These are phyloP conservation scores for Casuarina cunninghamiana DNA, from an alignment of 306 rosid genomes.

Conservation along the genomic window DNA sequence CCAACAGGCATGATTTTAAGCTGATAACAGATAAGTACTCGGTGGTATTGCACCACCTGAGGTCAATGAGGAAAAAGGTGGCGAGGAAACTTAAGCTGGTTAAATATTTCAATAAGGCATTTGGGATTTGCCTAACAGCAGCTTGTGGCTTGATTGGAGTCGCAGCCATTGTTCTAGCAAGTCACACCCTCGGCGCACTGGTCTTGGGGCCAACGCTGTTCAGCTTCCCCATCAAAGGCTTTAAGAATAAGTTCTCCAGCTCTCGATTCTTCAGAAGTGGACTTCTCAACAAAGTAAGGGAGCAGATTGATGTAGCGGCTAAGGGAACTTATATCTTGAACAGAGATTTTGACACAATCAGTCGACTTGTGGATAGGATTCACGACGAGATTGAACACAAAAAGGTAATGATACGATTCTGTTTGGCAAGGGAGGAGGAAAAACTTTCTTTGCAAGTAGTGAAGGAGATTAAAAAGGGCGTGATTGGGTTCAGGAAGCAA, in stretches of 20 bases:
- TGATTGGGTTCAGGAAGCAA: constrained; percentile 44
- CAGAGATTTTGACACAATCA: constrained; percentile 55
- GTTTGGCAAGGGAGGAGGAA: constrained; percentile 46
- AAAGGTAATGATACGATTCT: constrained; percentile 41
- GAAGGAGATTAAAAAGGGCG: constrained; percentile 52
- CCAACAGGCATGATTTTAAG: constrained; percentile 36
- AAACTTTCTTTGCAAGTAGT: constrained; percentile 38
- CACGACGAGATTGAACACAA: constrained; percentile 49
- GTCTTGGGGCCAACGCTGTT: constrained; percentile 40
- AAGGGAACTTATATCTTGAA: constrained; percentile 60
- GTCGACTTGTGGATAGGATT: constrained; percentile 47
- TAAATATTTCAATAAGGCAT: constrained; percentile 33
- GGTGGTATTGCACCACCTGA: constrained; percentile 29
- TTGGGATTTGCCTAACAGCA: constrained; percentile 30
- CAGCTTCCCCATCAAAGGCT: constrained; percentile 27
- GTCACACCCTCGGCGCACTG: constrained; percentile 35
- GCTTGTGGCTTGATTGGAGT: constrained; percentile 41
- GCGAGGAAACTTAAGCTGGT: constrained; percentile 38
- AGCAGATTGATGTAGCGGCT: constrained; percentile 54
- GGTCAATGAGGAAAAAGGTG: constrained; percentile 46
- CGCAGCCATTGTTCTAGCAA: constrained; percentile 31
- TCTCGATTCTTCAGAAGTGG: constrained; percentile 17
- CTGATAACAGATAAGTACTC: constrained; percentile 38
- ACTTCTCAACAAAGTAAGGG: constrained; percentile 35
- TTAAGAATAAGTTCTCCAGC: constrained; percentile 20